Percentiles rank a stretch among this genome's conserved stretches.
These are phyloP conservation scores for Phytophthora pini DNA, from an alignment of 352 stramenopile genomes.

Conservation along the genomic window DNA sequence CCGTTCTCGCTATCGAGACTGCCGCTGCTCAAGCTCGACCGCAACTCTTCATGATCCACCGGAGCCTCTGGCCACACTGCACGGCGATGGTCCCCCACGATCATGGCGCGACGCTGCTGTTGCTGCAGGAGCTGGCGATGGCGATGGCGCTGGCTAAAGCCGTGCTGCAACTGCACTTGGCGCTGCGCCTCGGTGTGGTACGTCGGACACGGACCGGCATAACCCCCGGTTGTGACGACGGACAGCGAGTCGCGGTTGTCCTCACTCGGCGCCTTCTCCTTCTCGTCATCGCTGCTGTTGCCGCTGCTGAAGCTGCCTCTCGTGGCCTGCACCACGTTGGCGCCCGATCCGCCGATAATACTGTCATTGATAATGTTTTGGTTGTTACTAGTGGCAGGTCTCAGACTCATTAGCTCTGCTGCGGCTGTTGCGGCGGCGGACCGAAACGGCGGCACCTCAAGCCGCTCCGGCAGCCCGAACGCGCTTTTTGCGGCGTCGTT, in stretches of 20 bases:
- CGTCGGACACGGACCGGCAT: slow-evolving; percentile 1
- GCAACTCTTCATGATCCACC: slow-evolving; percentile 9
- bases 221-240: neutral
- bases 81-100: slow-evolving; percentile 20
- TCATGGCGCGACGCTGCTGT: slow-evolving; percentile 26
- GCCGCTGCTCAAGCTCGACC: slow-evolving; percentile 4
- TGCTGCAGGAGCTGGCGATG: slow-evolving; percentile 25
- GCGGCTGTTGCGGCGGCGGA: neutral
- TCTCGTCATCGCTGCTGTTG: slow-evolving; percentile 2
- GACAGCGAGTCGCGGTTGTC: neutral
- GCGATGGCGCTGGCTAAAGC: slow-evolving; percentile 22
- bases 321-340: slow-evolving; percentile 1
- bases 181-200: slow-evolving; percentile 16
- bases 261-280: slow-evolving; percentile 1
- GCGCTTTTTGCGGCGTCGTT: neutral
- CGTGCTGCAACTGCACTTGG: slow-evolving; percentile 21
- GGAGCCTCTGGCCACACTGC: slow-evolving; percentile 1
- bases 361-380: slow-evolving; percentile 4
- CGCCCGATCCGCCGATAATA: neutral
- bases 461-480: slow-evolving; percentile 19
- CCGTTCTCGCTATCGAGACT: slow-evolving; percentile 7
- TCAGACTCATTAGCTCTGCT: neutral
- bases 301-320: slow-evolving; percentile 22
- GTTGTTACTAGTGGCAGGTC: slow-evolving; percentile 4
- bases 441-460: slow-evolving; percentile 9